phyloP scores from a whole-genome alignment of 179 eudicot species.

The Vitellaria paradoxa region DNA sequence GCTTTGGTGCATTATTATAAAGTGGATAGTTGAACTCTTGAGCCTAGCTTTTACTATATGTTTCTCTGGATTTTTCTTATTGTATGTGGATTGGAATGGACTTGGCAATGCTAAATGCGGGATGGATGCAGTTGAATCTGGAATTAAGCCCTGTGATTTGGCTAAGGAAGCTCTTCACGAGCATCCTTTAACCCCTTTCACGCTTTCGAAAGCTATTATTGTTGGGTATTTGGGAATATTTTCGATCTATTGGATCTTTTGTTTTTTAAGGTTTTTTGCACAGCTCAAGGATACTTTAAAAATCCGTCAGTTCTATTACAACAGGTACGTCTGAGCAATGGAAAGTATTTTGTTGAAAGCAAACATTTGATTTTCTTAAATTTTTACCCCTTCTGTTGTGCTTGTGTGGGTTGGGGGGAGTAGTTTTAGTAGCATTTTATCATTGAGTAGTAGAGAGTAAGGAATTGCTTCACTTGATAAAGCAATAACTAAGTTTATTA shows the following conservation, averaged over 20 bases:
- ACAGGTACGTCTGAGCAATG: constrained; percentile 43
- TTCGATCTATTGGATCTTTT: constrained; percentile 78
- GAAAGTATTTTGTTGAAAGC: background rate
- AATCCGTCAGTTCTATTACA: constrained; percentile 76
- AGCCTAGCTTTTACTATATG: constrained; percentile 91
- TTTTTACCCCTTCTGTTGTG: background rate
- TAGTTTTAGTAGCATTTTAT: background rate
- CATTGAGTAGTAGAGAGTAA: background rate
- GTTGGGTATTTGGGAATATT: constrained; percentile 85
- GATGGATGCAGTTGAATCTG: constrained; percentile 90
- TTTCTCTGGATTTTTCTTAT: constrained; percentile 86
- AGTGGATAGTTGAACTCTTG: constrained; percentile 93
- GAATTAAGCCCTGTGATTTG: constrained; percentile 78
- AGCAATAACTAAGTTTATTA: background rate
- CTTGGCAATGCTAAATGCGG: constrained; percentile 96
- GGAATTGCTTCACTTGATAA: background rate
- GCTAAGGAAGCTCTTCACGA: constrained; percentile 83
- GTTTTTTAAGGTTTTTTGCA: constrained; percentile 83
- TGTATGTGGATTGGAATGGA: constrained; percentile 95
- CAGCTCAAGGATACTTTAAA: constrained; percentile 77
- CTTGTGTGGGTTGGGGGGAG: background rate
- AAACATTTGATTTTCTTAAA: background rate
- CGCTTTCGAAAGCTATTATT: constrained; percentile 70
- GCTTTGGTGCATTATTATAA: constrained; percentile 92
- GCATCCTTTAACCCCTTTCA: constrained; percentile 85